Base-by-base conservation (phyloP, 345 rosid species). In the Nasturtium officinale region DNA sequence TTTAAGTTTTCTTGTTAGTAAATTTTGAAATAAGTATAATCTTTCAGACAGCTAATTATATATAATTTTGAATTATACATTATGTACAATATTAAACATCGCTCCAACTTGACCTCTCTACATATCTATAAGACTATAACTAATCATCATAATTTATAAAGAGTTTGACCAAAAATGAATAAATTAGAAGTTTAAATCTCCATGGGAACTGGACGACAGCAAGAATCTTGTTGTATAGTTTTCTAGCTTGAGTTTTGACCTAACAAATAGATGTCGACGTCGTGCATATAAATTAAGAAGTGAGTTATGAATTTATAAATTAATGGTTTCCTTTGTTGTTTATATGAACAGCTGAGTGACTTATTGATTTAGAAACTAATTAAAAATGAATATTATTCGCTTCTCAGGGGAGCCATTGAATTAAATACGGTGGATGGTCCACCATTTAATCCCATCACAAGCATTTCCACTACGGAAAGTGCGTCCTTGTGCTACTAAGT, bases 391-490 rank as follows among this genome's bases (percentile, higher is more conserved):
- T 42, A 67, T n/a, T 68, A 75, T 68, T 68, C 74, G 74, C 52
- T 53, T 61, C 3, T 53, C 13, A 68, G 57, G 73, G 57, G 69
- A 67, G 58, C 74, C 79, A 30, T 67, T 67, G 74, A 75, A 75
- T 68, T 40, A 52, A 67, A 32, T 60, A 67, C 40, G 62, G 8
- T 40, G 46, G 57, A 26, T 58, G 75, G 75, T 69, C 79, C 79
- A 61, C 70, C 71, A 65, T 65, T 16, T 17, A 45, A 64, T 61
- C 60, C 66, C 52, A 52, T 51, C 73, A 75, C 43, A 58, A 61
- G 3, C 79, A 43, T 68, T 52, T 53, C 74, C 79, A 76, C 75
- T 76, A 75, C 20, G 74, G 58, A 61, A 61, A 68, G 74, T 76
- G 79, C 74, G 51, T 69, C 18, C 64, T 67, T 68, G 42, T 67